Base-by-base conservation (phyloP, 768 basidiomycete species). In the Tylopilus cervinicoccineus region DNA sequence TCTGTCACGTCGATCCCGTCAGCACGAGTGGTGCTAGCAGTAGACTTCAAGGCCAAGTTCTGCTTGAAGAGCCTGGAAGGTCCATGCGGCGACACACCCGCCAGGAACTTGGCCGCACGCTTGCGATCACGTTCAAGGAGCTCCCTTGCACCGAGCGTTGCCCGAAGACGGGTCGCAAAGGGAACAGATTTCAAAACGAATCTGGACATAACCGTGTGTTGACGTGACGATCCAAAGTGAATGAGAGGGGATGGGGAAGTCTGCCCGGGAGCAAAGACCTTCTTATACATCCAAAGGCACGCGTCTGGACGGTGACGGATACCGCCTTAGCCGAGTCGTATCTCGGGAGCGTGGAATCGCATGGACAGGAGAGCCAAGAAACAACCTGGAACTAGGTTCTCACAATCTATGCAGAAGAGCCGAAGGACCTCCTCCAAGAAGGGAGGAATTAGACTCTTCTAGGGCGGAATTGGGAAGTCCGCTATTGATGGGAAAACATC, bases 81-180 rank as follows among this genome's bases (percentile, higher is more conserved):
- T 14, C 81, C 79, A 50, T 81, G 78, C 0, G 79, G 75, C 45
- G 78, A 76, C 34, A 77, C 32, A 20, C 79, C 80, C 23, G 71
- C 66, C n/a, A 80, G 57, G 54, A 83, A 54, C 69, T 79, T 83
- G 63, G 72, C 63, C 11, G 81, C 80, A 14, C 82, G 76, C 38
- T 72, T 71, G 51, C 70, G 67, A 62, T 83, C 80, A 59, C 75
- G 74, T 24, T 76, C 71, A 38, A 82, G 63, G 53, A 83, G 69
- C 28, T 77, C 70, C 56, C 64, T 71, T 16, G 72, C 77, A 37
- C 74, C 72, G n/a, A 66, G 51, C 52, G 57, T 47, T 24, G 54
- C 51, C 60, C 63, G 54, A 57, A 82, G 45, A 53, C 72, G 72
- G 32, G 76, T 69, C 20, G 69, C 59, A 64, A 82, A 78, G 24